A percentile compares a stretch with the other conserved stretches of the same genome.
phyloP scores from a whole-genome alignment of 116 monocot genomes.

The Dioscorea cayenensis region DNA sequence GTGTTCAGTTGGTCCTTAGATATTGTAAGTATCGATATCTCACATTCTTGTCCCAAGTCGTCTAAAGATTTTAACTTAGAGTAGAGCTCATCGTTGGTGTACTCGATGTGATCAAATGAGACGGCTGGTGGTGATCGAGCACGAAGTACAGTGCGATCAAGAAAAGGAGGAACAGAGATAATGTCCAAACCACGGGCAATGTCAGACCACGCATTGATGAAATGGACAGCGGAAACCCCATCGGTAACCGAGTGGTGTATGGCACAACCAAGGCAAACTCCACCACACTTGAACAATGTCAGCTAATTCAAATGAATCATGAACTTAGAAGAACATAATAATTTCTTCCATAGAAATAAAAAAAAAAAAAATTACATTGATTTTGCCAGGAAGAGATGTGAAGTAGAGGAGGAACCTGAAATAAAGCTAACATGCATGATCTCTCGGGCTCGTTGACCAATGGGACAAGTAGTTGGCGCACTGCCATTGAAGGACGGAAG shows the following conservation, averaged over 20 bases:
- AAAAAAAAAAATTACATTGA: too few relatives aligned
- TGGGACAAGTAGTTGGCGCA: too few relatives aligned
- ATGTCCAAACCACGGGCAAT: conserved; percentile 14
- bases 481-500: too few relatives aligned
- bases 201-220: conserved; percentile 33
- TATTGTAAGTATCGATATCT: conserved; percentile 7
- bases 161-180: not conserved
- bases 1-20: conserved; percentile 21
- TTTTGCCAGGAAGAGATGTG: too few relatives aligned
- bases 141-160: conserved; percentile 28
- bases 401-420: too few relatives aligned
- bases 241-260: conserved; percentile 26
- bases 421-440: too few relatives aligned
- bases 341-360: too few relatives aligned
- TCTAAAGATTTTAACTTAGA: too few relatives aligned
- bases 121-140: conserved; percentile 23
- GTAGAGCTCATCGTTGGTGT: not conserved
- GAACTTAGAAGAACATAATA: too few relatives aligned
- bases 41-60: not conserved
- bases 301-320: conserved; percentile 4
- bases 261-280: conserved; percentile 25
- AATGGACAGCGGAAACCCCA: conserved; percentile 25
- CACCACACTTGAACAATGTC: conserved; percentile 42
- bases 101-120: conserved; percentile 13
- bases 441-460: too few relatives aligned